Evolutionary conservation across 768 basidiomycete species (phyloP), one percentile per base, ranked within the genome.

Genomic region (Kwoniella sp.): DNA sequence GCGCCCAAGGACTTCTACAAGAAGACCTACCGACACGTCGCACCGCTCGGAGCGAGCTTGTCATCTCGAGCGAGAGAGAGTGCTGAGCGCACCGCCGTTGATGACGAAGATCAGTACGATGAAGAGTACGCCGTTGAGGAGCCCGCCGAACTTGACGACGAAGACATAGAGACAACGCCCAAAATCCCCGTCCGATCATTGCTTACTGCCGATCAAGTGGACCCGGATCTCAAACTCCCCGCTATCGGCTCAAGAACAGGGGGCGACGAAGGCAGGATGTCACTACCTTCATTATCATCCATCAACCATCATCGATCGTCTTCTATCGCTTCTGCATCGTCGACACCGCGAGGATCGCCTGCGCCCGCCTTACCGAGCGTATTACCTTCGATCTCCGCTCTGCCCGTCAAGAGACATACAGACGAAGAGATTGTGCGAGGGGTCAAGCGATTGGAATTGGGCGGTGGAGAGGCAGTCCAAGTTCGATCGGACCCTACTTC

Each of bases 1-100:
- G 73, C 75, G 15, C 73, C 72, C 15, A 67, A 67, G 26, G 74
- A 78, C n/a, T 78, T 71, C 68, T 72, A 75, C 68, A 73, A 73
- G 63, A 78, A 78, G 68, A 72, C 72, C 0, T 78, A 75, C 41
- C 48, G 76, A 31, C 72, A 75, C 41, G 76, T 78, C 20, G 71
- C 72, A 22, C 76, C 76, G 1, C 69, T 78, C 28, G 74, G 73
- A 48, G 68, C 75, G 8, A 58, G 68, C 23, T 51, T 74, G 12
- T 71, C 69, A 2, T 31, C 61, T 31, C 60, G 68, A 50, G 52
- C 58, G 9, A 51, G 61, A n/a, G 72, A 70, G 41, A 61, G 54
- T 29, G 63, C 71, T 17, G 70, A 73, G 48, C 51, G 74, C 26
- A 55, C 63, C 23, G 17, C 68, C 20, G 55, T 58, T 9, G 65